Evolutionary conservation across 2,329 filamentous ascomycete genomes (phyloP).

Genomic region (Verticillium zaregamsianum): DNA sequence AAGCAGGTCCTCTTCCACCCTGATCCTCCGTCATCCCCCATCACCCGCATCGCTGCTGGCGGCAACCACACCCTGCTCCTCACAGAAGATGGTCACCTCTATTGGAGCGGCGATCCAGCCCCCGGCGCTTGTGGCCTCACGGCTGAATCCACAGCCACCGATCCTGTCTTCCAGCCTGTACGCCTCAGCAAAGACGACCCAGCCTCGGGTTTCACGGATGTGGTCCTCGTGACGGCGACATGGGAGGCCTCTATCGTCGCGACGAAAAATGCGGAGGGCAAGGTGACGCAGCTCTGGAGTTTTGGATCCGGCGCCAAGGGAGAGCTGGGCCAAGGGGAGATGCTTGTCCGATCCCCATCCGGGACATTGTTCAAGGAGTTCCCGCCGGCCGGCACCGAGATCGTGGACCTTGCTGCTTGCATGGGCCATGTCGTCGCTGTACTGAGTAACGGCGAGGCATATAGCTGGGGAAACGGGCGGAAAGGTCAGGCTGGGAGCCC

Average conservation of each 20-base stretch:
- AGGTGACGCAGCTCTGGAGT: constrained; percentile 49
- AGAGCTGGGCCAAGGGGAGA: constrained; percentile 62
- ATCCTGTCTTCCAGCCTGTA: constrained; percentile 34
- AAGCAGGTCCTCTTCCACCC: constrained; percentile 56
- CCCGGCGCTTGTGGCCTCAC: constrained; percentile 50
- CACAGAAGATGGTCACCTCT: constrained; percentile 53
- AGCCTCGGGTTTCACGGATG: constrained; percentile 18
- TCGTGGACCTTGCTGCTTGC: constrained; percentile 65
- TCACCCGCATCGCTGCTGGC: constrained; percentile 52
- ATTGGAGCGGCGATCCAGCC: constrained; percentile 58
- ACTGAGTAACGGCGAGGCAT: constrained; percentile 70
- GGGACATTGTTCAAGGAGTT: constrained; percentile 55
- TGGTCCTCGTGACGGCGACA: constrained; percentile 59
- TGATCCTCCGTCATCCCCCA: constrained; percentile 26
- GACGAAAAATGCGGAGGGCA: constrained; percentile 36
- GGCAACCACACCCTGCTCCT: constrained; percentile 85
- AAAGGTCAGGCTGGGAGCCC: constrained; percentile 77
- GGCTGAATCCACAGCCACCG: constrained; percentile 18
- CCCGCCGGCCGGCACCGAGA: constrained; percentile 52
- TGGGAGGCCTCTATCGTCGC: constrained; percentile 73
- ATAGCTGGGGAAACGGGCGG: constrained; percentile 83
- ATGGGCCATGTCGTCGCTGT: constrained; percentile 76
- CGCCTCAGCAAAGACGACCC: constrained; percentile 25
- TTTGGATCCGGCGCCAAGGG: constrained; percentile 67
- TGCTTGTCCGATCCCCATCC: constrained; percentile 43